A percentile compares a stretch with the other conserved stretches of the same genome.
Evolutionary conservation across 2,329 filamentous ascomycete species (phyloP).

Genomic region (Ophiostoma novo-ulmi): DNA sequence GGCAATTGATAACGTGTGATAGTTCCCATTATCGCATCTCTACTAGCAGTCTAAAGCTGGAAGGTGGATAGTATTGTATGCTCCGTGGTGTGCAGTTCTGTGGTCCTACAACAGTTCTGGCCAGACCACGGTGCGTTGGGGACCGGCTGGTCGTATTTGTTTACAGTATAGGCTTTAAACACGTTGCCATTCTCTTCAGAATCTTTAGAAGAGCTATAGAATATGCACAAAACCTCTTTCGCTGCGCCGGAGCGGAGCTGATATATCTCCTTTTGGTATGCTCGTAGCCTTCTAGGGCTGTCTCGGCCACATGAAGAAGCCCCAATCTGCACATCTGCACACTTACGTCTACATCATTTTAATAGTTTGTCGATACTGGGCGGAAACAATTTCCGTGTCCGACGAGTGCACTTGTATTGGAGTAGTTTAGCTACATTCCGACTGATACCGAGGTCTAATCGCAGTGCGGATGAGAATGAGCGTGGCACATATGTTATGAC

Average conservation of each 20-base stretch:
- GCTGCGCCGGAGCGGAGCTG: not conserved
- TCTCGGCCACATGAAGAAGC: not conserved
- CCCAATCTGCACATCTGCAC: not conserved
- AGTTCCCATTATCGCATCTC: not conserved
- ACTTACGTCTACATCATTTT: not conserved
- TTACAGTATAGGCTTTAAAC: not conserved
- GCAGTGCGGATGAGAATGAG: not conserved
- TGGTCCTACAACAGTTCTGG: not conserved
- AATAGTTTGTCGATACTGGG: not conserved
- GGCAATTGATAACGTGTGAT: not conserved
- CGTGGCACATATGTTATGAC: too few relatives aligned
- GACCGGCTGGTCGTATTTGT: not conserved
- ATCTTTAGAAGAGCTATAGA: not conserved
- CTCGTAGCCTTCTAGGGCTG: not conserved
- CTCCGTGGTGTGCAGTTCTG: not conserved
- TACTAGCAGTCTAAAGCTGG: not conserved
- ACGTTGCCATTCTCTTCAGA: too few relatives aligned
- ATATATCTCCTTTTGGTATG: not conserved
- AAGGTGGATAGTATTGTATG: not conserved
- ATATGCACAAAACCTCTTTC: not conserved
- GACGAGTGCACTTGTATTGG: not conserved
- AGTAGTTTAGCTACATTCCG: not conserved
- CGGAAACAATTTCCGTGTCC: not conserved
- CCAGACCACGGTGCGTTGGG: not conserved
- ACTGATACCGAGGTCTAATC: not conserved